Evolutionary conservation across 345 rosid genomes (phyloP), one percentile per base, ranked within the genome.

Genomic region (Kernera saxatilis): DNA sequence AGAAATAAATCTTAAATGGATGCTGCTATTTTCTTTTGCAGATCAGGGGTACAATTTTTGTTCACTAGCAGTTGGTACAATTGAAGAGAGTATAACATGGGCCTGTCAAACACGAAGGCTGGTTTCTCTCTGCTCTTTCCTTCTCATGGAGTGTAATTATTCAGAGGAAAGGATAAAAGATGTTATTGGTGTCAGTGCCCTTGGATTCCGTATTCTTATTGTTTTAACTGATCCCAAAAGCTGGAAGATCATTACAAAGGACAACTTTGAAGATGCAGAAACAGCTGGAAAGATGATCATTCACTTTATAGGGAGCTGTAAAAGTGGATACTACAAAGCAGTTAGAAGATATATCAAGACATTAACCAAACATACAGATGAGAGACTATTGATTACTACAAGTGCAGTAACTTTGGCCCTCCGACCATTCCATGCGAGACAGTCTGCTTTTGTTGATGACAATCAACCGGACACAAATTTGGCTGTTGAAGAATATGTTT

Each of bases 371-470:
- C 85, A 73, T 58, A 74, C 78, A 2, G 97, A 87, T 79, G 90
- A 87, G 71, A 84, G 75, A 68, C 84, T 93, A 64, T 69, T 91
- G 84, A 84, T 91, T 61, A 91, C 85, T 36, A 91, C 96, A 32
- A 86, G 88, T 83, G 88, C 87, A 41, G 67, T 93, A 64, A 89
- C 95, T 22, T 78, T 91, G 79, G 93, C 93, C 52, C 71, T 93
- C 65, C 86, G 98, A 58, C 96, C 98, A 66, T 87, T 91, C 77
- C 91, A 84, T 36, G 60, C 63, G 48, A 77, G 66, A 39, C 64
- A 79, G 48, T 58, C 76, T 70, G 76, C 57, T 72, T 57, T 30
- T 22, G 70, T 48, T 82, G 77, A 66, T 30, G 69, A 75, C 65
- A 65, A 61, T 64, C 69, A 17, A 11, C 43, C 40, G 32, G 80